Evolutionary conservation across 2,329 filamentous ascomycete species (phyloP).

Genomic region (Aspergillus udagawae): DNA sequence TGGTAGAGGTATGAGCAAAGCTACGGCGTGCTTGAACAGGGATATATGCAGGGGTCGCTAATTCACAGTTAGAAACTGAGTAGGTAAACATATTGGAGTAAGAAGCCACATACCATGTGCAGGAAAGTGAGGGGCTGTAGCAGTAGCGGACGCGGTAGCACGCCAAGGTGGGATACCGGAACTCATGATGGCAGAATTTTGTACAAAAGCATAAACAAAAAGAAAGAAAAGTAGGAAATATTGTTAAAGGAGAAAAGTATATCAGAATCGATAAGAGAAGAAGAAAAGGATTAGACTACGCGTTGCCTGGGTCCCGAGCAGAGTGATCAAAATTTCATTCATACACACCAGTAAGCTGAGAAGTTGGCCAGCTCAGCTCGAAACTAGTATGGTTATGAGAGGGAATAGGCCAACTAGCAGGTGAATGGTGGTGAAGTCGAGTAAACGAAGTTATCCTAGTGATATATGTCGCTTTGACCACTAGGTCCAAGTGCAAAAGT

Average conservation of each 20-base stretch:
- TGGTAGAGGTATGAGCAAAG: constrained; percentile 44
- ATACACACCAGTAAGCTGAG: neutral
- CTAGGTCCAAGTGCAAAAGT: neutral
- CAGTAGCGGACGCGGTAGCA: constrained; percentile 26
- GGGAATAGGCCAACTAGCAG: neutral
- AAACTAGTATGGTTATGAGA: neutral
- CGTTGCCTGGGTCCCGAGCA: neutral
- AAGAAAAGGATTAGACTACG: neutral
- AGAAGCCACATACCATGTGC: constrained; percentile 27
- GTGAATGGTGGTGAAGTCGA: neutral
- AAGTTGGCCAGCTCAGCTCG: neutral
- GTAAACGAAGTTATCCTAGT: neutral
- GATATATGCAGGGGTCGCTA: constrained; percentile 54
- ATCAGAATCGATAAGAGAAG: neutral
- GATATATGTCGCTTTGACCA: neutral
- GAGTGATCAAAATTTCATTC: constrained; percentile 12
- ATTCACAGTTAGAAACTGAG: constrained; percentile 13
- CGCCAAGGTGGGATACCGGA: constrained; percentile 40
- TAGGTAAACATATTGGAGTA: neutral
- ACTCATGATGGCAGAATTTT: constrained; percentile 29
- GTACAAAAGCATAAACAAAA: constrained; percentile 14
- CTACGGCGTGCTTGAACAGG: constrained; percentile 60
- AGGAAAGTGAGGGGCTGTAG: constrained; percentile 25
- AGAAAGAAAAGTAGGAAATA: constrained; percentile 12
- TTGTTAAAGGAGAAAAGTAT: constrained; percentile 9